Evolutionary conservation across 768 basidiomycete genomes (phyloP), one percentile per base, ranked within the genome.

Genomic region (Lentinula edodes): DNA sequence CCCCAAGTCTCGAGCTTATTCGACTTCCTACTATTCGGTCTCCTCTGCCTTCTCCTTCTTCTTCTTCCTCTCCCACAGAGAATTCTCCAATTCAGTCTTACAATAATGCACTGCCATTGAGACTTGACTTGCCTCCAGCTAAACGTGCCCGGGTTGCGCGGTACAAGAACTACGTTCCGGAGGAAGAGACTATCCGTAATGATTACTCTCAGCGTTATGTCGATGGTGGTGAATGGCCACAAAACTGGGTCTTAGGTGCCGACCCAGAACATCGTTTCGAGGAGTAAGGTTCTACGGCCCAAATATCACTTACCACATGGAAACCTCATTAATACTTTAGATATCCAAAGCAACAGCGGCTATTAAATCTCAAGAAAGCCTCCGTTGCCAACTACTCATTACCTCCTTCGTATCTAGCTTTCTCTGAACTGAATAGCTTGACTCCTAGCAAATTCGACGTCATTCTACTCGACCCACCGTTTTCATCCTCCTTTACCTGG

Each of bases 171-270:
- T 95, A 96, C 66, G 82, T 95, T 15, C 88, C 91, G 1, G 93
- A 94, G 63, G 96, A 99, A 70, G 96, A 99, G 72, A 98, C 95
- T 0, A 91, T 99, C 48, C 83, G 97, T 52, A 98, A 97, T 67
- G 95, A 99, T 75, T 94, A 95, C 69, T 92, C 90, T 0, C 89
- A 90, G 72, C 78, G 89, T 65, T 98, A 96, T 72, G 93, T 95
- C 38, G 88, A 92, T 67, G 83, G 90, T 2, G 95, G 95, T 9
- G 90, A 92, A 64, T 94, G 95, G 88, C 93, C 95, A 1, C 94
- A 96, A 74, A 88, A 97, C 68, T 93, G 88, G 85, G 90, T 99
- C 8, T 76, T 93, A 7, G 95, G 95, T 20, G 91, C 93, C 5
- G 91, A 90, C 63, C 90, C 91, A 12, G 91, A 93, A 55, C 86